Evolutionary conservation across 306 rosid species (phyloP).

Genomic region (Crotalaria pallida): DNA sequence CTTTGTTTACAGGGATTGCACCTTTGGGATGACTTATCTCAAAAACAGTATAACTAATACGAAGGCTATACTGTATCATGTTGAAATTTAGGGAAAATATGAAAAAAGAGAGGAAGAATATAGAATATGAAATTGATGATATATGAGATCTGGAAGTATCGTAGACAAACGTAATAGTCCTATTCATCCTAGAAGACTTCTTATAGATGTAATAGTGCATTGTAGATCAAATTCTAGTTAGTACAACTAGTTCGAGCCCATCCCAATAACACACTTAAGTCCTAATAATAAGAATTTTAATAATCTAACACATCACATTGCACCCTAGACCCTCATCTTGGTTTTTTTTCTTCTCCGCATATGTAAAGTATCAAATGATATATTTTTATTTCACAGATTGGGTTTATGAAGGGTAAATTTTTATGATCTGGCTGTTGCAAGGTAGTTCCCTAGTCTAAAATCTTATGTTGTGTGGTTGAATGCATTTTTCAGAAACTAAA

Average conservation of each 20-base stretch:
- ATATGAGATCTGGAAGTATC: too few species aligned
- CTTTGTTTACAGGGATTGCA: background rate
- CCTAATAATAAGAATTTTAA: background rate
- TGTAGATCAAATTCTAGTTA: background rate
- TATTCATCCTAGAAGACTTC: background rate
- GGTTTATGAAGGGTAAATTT: background rate
- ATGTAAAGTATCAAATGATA: too few species aligned
- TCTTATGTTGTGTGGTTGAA: background rate
- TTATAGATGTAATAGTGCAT: too few species aligned
- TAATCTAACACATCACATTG: background rate
- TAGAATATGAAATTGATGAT: background rate
- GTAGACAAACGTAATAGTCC: background rate
- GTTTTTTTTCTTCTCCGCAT: background rate
- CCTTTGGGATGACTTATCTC: background rate
- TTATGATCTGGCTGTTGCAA: background rate
- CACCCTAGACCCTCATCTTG: background rate
- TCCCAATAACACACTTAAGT: background rate
- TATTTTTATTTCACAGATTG: too few species aligned
- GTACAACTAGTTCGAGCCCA: background rate
- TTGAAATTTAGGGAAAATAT: background rate
- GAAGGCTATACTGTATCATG: background rate
- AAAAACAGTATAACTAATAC: too few species aligned
- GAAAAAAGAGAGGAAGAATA: background rate
- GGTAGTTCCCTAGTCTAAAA: background rate
- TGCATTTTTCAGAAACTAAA: background rate